Conservation (phyloP, 148 eudicot genomes). For the Simmondsia chinensis region DNA sequence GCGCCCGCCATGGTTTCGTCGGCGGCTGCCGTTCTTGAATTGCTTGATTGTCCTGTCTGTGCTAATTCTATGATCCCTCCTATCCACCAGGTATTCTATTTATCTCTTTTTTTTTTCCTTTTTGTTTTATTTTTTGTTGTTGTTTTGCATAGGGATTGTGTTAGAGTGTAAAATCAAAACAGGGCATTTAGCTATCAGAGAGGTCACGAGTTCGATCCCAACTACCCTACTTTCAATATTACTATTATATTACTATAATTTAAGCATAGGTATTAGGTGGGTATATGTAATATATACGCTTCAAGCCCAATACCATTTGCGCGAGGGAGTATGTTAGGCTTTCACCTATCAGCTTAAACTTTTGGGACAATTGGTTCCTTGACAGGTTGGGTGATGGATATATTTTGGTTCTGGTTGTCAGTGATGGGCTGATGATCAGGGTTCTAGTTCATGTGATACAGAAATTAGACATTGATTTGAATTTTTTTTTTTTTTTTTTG, state of each 20-base stretch:
- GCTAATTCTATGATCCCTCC: conserved; percentile 44
- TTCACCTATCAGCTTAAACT: neutral
- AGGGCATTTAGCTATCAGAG: neutral
- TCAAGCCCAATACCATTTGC: too few species aligned
- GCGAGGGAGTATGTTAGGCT: neutral
- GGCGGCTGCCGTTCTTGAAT: conserved; percentile 23
- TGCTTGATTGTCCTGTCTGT: conserved; percentile 46
- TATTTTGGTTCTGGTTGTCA: neutral
- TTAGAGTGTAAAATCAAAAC: neutral
- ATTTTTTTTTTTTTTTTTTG: neutral
- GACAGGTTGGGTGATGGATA: neutral
- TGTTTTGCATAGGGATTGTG: neutral
- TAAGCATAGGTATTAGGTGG: neutral
- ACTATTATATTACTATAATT: neutral
- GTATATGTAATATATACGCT: neutral
- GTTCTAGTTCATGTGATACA: neutral
- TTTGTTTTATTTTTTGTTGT: neutral
- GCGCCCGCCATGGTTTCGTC: conserved; percentile 15
- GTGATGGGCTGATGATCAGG: neutral
- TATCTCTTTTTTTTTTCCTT: neutral
- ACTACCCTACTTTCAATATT: neutral
- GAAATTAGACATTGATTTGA: neutral
- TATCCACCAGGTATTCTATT: conserved; percentile 16
- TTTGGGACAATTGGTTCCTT: too few species aligned
- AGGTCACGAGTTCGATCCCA: neutral